Base-by-base conservation (phyloP, 495 filamentous ascomycete species). In the Parmelia sp. region DNA sequence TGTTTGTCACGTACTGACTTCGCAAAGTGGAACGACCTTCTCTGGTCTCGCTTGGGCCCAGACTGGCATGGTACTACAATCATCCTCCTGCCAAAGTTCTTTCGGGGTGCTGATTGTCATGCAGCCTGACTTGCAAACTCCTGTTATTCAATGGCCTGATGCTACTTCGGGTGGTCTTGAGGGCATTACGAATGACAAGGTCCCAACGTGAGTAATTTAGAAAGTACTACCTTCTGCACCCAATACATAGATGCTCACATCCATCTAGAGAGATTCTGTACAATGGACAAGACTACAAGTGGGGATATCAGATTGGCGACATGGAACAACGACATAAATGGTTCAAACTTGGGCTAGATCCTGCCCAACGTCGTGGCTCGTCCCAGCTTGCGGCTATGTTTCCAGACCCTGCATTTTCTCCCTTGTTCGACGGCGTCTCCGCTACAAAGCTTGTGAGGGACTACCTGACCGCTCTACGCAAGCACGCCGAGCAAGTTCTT, bases 361-460 rank as follows among this genome's bases (percentile, higher is more conserved):
- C 69, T 8, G 64, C 62, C 23, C 69, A 74, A 36, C 19, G 47
- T 17, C 51, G 57, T 19, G 51, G 8, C 0, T 57, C 47, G 5
- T 15, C 21, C 9, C 27, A n/a, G n/a, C n/a, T n/a, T n/a, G n/a
- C n/a, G n/a, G n/a, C n/a, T n/a, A n/a, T n/a, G n/a, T n/a, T n/a
- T n/a, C n/a, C n/a, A n/a, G n/a, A n/a, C n/a, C n/a, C n/a, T n/a
- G n/a, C n/a, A n/a, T n/a, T n/a, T n/a, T n/a, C n/a, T n/a, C n/a
- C n/a, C n/a, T n/a, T 55, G 51, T 63, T n/a, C 59, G 69, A 14
- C 57, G 64, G 39, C 51, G 49, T 51, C 82, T 80, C 70, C 68
- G 79, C 84, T 9, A 78, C 84, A 14, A 83, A 86, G 65, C 81
- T 85, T 35, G 81, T 84, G 15, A 84, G 82, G 60, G 87, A 90